Base-by-base conservation (phyloP, 2,329 filamentous ascomycete species). In the Orbilia quercus region DNA sequence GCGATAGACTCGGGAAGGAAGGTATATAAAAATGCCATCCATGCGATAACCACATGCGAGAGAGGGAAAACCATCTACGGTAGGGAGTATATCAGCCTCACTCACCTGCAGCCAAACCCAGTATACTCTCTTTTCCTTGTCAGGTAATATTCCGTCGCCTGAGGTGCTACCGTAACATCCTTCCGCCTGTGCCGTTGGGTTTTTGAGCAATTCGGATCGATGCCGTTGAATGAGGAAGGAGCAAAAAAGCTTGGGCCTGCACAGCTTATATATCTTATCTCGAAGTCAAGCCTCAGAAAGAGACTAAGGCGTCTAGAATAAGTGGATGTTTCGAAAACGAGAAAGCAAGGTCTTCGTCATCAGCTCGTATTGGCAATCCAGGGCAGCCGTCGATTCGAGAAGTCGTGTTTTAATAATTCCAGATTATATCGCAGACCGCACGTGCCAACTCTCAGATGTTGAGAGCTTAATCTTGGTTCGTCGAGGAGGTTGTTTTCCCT, bases 381-480 rank as follows among this genome's bases (percentile, higher is more conserved):
- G 36, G 31, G 11, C 16, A 53, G n/a, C 45, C 20, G 45, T 59
- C 45, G 23, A 64, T 47, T 12, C 53, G 28, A 36, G 34, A 34
- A 38, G 28, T 2, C 42, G n/a, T 48, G 2, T 59, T 31, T n/a
- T n/a, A n/a, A n/a, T n/a, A n/a, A 57, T 50, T 47, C 34, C 53
- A 23, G 55, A 54, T n/a, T 60, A 54, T 59, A 31, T 55, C 18
- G 20, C 25, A 16, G n/a, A 31, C 28, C 28, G 28, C 67, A 65
- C 59, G 67, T 72, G 67, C 38, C 14, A 20, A 22, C 20, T 63
- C 25, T 60, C 53, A 53, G 25, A 42, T 20, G 36, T 31, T n/a
- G 53, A 72, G 67, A 54, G 58, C 38, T 65, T 72, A 71, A 63
- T 71, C n/a, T 71, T 42, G 36, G 44, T 34, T 23, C 22, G 9